These are phyloP conservation scores for Triticum urartu DNA, from an alignment of 176 grass and related monocot species.

Conservation along the genomic window DNA sequence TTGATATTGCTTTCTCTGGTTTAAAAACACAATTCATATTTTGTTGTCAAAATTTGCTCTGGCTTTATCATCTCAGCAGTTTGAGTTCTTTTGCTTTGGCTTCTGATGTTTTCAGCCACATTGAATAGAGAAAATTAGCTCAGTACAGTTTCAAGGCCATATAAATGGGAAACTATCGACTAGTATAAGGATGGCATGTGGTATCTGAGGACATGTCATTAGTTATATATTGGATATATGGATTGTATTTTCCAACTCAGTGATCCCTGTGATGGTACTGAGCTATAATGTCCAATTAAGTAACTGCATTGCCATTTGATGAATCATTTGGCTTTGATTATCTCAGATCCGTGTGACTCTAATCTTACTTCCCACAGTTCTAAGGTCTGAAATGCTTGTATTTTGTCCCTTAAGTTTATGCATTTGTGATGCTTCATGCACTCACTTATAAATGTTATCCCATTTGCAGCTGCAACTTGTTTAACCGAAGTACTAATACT, in stretches of 20 bases:
- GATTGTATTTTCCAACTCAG: conserved; percentile 10
- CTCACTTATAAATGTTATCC: neutral
- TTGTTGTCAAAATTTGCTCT: conserved; percentile 10
- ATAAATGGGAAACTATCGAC: neutral
- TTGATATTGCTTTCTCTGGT: conserved; percentile 17
- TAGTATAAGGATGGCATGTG: neutral
- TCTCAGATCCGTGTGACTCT: conserved; percentile 23
- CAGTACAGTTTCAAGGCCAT: neutral
- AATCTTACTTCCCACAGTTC: neutral
- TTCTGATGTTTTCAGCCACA: neutral
- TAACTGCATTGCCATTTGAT: conserved; percentile 12
- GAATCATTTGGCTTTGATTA: conserved; percentile 25
- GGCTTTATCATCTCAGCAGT: neutral
- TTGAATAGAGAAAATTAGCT: neutral
- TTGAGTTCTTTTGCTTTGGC: conserved; percentile 15
- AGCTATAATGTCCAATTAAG: conserved; percentile 25
- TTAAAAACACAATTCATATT: conserved; percentile 8
- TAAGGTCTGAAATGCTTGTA: conserved; percentile 37
- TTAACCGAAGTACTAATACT: conserved; percentile 24
- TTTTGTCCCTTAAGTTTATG: conserved; percentile 14
- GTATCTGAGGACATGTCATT: neutral
- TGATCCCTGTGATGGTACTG: neutral
- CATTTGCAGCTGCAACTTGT: conserved; percentile 18
- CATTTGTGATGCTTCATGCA: conserved; percentile 10
- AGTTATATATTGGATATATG: neutral